Conservation (phyloP, 805 yeast species). For the Monosporozyma aerobia region DNA sequence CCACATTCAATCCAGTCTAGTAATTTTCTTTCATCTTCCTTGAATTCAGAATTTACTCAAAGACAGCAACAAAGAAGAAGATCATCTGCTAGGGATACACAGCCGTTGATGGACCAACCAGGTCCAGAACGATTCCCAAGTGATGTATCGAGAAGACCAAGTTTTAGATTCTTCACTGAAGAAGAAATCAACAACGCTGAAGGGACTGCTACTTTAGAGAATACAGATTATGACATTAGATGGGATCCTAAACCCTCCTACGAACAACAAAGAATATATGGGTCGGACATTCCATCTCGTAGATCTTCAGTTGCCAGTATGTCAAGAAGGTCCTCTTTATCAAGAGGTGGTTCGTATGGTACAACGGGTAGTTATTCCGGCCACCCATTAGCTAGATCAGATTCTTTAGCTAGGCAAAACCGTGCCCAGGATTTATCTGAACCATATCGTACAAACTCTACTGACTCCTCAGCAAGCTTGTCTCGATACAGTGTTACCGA, state of each 20-base stretch:
- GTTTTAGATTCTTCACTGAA: conserved; percentile 74
- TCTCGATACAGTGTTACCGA: conserved; percentile 31
- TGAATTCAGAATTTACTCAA: conserved; percentile 20
- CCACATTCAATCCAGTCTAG: conserved; percentile 43
- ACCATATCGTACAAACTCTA: conserved; percentile 11
- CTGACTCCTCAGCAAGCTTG: conserved; percentile 31
- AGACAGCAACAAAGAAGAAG: conserved; percentile 3
- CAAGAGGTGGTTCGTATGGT: conserved; percentile 8
- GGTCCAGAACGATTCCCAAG: conserved; percentile 24
- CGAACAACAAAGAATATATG: conserved; percentile 36
- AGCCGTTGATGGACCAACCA: not conserved
- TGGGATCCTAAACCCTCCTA: conserved; percentile 51
- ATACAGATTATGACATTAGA: conserved; percentile 63
- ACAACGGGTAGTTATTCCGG: conserved; percentile 13
- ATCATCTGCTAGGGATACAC: not conserved
- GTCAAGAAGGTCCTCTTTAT: conserved; percentile 16
- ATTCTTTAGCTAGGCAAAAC: conserved; percentile 14
- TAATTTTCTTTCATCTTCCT: conserved; percentile 11
- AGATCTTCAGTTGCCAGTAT: conserved; percentile 19
- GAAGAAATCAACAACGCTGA: conserved; percentile 82
- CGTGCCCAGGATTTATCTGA: not conserved
- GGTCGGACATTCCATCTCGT: conserved; percentile 19
- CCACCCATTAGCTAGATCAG: conserved; percentile 12
- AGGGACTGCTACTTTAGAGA: conserved; percentile 71
- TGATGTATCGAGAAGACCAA: conserved; percentile 28